A percentile compares a stretch with the other conserved stretches of the same genome.
Evolutionary conservation across 2,329 filamentous ascomycete species (phyloP).

Genomic region (Tolypocladium album): DNA sequence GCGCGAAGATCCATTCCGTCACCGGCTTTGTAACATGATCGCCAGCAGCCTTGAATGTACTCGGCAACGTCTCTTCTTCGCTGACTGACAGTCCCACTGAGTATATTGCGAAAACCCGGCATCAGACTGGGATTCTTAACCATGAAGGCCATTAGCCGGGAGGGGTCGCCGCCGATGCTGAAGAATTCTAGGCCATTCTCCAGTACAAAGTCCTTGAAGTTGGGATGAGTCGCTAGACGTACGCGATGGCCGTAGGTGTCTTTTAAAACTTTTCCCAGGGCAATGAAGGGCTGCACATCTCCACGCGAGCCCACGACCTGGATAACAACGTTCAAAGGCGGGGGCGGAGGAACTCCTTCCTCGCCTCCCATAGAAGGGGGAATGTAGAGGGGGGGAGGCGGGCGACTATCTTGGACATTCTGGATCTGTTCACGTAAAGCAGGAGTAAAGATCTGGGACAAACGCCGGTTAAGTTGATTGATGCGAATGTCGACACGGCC

Average conservation of each 20-base stretch:
- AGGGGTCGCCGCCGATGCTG: not conserved
- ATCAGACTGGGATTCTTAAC: not conserved
- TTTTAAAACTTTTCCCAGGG: not conserved
- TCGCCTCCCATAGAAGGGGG: not conserved
- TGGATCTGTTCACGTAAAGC: not conserved
- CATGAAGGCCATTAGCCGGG: not conserved
- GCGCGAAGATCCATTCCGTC: not conserved
- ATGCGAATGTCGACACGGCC: not conserved
- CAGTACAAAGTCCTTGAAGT: not conserved
- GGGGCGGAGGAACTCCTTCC: not conserved
- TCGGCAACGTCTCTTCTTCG: not conserved
- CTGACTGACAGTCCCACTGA: not conserved
- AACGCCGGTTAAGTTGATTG: not conserved
- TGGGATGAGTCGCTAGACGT: not conserved
- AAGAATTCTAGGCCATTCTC: not conserved
- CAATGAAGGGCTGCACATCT: not conserved
- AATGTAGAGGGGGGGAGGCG: not conserved
- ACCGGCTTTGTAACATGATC: not conserved
- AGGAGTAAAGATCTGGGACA: not conserved
- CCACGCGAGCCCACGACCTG: not conserved
- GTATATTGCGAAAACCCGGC: not conserved
- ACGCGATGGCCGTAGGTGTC: not conserved
- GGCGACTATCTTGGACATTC: not conserved
- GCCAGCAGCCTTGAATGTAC: not conserved
- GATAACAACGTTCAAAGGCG: not conserved